Evolutionary conservation across 176 grass and related monocot species (phyloP).

Genomic region (Cenchrus purpureus): DNA sequence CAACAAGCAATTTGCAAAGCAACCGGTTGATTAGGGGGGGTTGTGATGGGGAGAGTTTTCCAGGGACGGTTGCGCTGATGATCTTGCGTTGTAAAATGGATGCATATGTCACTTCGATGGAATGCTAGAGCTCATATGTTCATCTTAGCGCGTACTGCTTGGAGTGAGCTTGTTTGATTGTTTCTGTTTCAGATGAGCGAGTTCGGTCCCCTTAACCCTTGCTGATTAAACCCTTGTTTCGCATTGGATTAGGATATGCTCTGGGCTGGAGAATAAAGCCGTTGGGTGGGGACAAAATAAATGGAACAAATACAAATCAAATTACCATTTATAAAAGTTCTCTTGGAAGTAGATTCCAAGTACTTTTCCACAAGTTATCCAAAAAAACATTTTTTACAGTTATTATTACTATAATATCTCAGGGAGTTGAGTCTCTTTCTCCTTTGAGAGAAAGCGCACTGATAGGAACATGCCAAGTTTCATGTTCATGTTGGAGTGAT

Average conservation of each 20-base stretch:
- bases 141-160: slow-evolving; percentile 4
- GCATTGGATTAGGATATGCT: neutral
- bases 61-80: neutral
- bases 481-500: neutral
- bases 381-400: neutral
- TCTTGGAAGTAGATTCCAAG: neutral
- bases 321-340: neutral
- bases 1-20: neutral
- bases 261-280: neutral
- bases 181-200: neutral
- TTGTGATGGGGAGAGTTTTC: neutral
- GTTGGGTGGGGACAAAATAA: neutral
- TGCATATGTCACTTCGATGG: slow-evolving; percentile 41
- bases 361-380: neutral
- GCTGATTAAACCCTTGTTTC: neutral
- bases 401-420: no score
- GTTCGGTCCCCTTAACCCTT: neutral
- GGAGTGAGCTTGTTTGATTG: neutral
- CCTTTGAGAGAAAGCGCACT: neutral
- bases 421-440: neutral
- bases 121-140: slow-evolving; percentile 64
- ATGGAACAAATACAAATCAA: neutral
- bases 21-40: slow-evolving; percentile 10
- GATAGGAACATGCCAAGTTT: neutral
- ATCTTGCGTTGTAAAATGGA: slow-evolving; percentile 64